phyloP scores from a whole-genome alignment of 306 rosid genomes.

The Psophocarpus tetragonolobus region DNA sequence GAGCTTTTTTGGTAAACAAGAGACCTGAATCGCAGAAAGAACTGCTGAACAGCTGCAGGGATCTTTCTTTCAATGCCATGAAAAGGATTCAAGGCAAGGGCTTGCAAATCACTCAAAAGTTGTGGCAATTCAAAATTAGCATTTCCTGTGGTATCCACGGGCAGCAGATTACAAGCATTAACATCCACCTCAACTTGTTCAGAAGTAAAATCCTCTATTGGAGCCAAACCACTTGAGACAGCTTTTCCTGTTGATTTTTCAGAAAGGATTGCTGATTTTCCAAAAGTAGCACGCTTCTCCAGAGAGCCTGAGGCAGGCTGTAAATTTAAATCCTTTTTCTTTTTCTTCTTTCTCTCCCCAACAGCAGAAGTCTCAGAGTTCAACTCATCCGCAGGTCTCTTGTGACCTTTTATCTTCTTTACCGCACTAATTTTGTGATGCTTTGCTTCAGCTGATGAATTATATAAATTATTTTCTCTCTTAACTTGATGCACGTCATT shows the following conservation, averaged over 20 bases:
- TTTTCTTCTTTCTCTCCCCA: slow-evolving; percentile 73
- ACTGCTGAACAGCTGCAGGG: slow-evolving; percentile 53
- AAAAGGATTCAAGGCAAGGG: slow-evolving; percentile 90
- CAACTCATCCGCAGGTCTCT: slow-evolving; percentile 58
- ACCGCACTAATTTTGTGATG: slow-evolving; percentile 40
- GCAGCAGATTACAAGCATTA: slow-evolving; percentile 30
- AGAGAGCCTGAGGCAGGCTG: slow-evolving; percentile 45
- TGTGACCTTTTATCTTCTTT: slow-evolving; percentile 59
- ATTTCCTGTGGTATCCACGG: slow-evolving; percentile 37
- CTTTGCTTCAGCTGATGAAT: slow-evolving; percentile 32
- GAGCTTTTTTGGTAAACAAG: slow-evolving; percentile 85
- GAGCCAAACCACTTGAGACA: slow-evolving; percentile 43
- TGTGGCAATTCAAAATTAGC: slow-evolving; percentile 55
- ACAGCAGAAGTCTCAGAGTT: slow-evolving; percentile 39
- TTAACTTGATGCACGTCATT: slow-evolving; percentile 21
- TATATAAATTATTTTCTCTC: not conserved
- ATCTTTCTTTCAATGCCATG: slow-evolving; percentile 60
- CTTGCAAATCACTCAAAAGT: slow-evolving; percentile 69
- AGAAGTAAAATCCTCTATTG: slow-evolving; percentile 45
- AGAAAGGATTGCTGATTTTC: slow-evolving; percentile 35
- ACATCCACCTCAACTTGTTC: slow-evolving; percentile 46
- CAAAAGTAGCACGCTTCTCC: slow-evolving; percentile 44
- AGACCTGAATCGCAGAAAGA: slow-evolving; percentile 82
- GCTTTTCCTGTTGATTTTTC: slow-evolving; percentile 47
- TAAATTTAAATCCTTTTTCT: slow-evolving; percentile 46